Conservation (phyloP, 2,329 filamentous ascomycete genomes). For the Fusarium lateritium region DNA sequence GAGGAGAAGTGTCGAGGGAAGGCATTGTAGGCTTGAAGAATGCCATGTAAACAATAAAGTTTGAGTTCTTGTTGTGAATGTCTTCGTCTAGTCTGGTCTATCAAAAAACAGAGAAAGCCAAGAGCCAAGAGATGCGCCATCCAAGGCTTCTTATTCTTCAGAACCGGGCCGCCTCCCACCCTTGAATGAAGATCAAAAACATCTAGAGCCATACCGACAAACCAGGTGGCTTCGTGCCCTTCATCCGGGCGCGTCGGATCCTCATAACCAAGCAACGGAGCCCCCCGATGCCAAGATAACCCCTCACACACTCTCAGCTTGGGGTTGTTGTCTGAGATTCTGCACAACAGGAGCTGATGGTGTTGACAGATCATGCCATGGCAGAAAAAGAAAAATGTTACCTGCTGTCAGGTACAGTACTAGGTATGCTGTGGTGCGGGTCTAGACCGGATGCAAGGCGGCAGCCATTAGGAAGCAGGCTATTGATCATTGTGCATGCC, state of each 20-base stretch:
- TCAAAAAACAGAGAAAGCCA: constrained; percentile 8
- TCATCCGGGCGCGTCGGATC: constrained; percentile 32
- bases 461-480: constrained; percentile 19
- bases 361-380: constrained; percentile 43
- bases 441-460: constrained; percentile 34
- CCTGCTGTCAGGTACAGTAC: constrained; percentile 26
- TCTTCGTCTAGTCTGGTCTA: constrained; percentile 11
- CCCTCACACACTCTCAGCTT: constrained; percentile 30
- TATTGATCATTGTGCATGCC: constrained; percentile 29
- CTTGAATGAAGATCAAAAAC: background rate
- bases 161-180: constrained; percentile 6
- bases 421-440: background rate
- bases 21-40: constrained; percentile 15
- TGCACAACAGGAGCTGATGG: constrained; percentile 11
- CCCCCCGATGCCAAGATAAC: constrained; percentile 35
- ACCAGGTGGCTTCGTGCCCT: constrained; percentile 23
- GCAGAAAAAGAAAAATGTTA: constrained; percentile 2
- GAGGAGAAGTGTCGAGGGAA: constrained; percentile 12
- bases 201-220: background rate
- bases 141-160: constrained; percentile 37
- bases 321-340: constrained; percentile 38
- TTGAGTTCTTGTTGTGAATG: background rate
- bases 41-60: accelerated
- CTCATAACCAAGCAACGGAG: constrained; percentile 24
- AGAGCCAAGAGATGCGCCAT: constrained; percentile 21